Base-by-base conservation (phyloP, 495 filamentous ascomycete species). In the Aspergillus wentii region DNA sequence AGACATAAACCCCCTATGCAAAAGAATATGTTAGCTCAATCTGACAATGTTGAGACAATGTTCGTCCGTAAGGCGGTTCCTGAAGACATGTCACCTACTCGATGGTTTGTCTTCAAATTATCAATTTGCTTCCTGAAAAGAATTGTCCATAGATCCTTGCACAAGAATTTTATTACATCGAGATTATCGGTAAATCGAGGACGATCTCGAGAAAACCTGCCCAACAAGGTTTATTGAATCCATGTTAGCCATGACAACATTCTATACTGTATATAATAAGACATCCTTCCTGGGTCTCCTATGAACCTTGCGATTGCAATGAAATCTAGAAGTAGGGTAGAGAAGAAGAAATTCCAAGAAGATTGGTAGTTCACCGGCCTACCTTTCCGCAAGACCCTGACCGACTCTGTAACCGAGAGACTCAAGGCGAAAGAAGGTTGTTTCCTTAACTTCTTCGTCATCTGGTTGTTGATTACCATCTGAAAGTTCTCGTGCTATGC, bases 61-160 rank as follows among this genome's bases (percentile, higher is more conserved):
- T 32, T 3, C 20, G 41, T 21, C 14, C 14, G 30, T 31, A 1
- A 8, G 9, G 29, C 7, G 29, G 29, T n/a, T 25, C 22, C 10
- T 6, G 22, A 25, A 25, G 22, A 6, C 22, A 25, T 27, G 10
- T 37, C 19, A 16, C 69, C 13, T 70, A 88, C 86, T 52, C 92
- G 76, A 57, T 98, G 92, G 59, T 98, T 98, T 10, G 92, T 98
- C 69, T 97, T 98, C 28, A 98, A 69, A 66, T 97, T 97, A 59
- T 98, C 92, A 50, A 97, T 82, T 62, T 96, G 92, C 64, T 98
- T 98, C 59, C 87, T 72, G 62, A 95, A 98, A 21, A 96, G 75
- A 27, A 95, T 72, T 33, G 78, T 86, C 92, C 92, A 98, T 29
- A 98, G 64, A 57, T 98, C 94, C 61, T 97, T 98, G 74, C 92